A percentile compares a stretch with the other conserved stretches of the same genome.
phyloP scores from a whole-genome alignment of 768 basidiomycete species.

The Gelatoporia subvermispora region DNA sequence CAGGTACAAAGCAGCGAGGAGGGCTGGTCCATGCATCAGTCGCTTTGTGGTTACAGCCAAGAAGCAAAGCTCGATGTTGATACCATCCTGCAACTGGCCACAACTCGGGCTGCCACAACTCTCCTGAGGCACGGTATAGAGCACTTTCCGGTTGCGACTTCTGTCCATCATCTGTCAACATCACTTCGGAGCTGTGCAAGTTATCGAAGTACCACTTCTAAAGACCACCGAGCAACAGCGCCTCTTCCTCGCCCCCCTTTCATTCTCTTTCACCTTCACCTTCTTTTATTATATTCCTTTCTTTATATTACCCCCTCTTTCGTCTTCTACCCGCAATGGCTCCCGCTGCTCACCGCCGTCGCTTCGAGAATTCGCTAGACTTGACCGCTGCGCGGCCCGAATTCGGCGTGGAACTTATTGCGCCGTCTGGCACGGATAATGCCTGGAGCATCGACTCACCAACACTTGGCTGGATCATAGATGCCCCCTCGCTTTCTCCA shows the following conservation, averaged over 20 bases:
- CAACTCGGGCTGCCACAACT: too few species aligned
- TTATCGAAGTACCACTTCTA: not conserved
- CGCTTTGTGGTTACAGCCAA: too few species aligned
- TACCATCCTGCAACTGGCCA: too few species aligned
- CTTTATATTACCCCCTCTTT: slow-evolving; percentile 7
- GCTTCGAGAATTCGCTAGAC: slow-evolving; percentile 20
- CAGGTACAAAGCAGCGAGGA: too few species aligned
- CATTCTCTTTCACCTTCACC: slow-evolving; percentile 3
- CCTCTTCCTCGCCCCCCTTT: not conserved
- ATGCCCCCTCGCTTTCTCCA: too few species aligned
- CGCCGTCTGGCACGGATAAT: slow-evolving; percentile 22
- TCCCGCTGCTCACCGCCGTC: slow-evolving; percentile 15
- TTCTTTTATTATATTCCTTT: slow-evolving; percentile 4
- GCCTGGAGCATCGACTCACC: slow-evolving; percentile 25
- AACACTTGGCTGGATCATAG: slow-evolving; percentile 4
- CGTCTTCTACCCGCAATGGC: slow-evolving; percentile 15
- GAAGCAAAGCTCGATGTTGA: too few species aligned
- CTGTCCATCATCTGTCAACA: slow-evolving; percentile 8
- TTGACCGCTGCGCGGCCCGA: slow-evolving; percentile 28
- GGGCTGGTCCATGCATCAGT: too few species aligned
- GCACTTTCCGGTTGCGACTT: slow-evolving; percentile 1
- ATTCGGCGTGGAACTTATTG: slow-evolving; percentile 15
- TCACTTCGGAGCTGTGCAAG: not conserved
- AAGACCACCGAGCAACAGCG: not conserved
- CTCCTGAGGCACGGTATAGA: too few species aligned